Conservation (phyloP, 345 rosid genomes). For the Eucalyptus shirleyi region DNA sequence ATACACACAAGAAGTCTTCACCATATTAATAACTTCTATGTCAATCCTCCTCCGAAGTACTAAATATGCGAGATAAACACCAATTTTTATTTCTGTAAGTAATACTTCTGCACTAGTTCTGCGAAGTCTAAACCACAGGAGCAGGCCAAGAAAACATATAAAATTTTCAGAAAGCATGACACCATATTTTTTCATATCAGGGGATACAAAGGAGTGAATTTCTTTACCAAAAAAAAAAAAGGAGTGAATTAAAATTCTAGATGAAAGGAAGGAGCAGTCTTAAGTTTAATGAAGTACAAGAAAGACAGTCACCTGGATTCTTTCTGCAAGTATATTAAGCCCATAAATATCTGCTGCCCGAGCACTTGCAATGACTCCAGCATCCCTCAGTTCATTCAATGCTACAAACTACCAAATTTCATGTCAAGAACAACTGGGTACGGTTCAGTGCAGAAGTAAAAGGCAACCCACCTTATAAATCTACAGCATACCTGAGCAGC, state of each 20-base stretch:
- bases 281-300: neutral
- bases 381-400: constrained; percentile 28
- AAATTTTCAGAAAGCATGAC: neutral
- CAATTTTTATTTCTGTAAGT: neutral
- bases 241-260: neutral
- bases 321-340: constrained; percentile 50
- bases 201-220: neutral
- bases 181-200: neutral
- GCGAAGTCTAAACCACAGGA: neutral
- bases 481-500: constrained; percentile 33
- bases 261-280: neutral
- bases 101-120: neutral
- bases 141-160: neutral
- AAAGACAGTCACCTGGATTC: constrained; percentile 27
- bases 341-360: constrained; percentile 78
- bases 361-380: constrained; percentile 62
- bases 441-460: neutral
- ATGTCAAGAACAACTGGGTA: neutral
- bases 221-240: too few species aligned
- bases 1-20: neutral
- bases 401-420: constrained; percentile 28
- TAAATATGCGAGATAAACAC: neutral
- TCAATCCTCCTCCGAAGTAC: neutral
- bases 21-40: neutral
- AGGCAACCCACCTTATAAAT: neutral